A percentile compares a stretch with the other conserved stretches of the same genome.
Evolutionary conservation across 352 stramenopile species (phyloP).

Genomic region (Blastocystis sp.): DNA sequence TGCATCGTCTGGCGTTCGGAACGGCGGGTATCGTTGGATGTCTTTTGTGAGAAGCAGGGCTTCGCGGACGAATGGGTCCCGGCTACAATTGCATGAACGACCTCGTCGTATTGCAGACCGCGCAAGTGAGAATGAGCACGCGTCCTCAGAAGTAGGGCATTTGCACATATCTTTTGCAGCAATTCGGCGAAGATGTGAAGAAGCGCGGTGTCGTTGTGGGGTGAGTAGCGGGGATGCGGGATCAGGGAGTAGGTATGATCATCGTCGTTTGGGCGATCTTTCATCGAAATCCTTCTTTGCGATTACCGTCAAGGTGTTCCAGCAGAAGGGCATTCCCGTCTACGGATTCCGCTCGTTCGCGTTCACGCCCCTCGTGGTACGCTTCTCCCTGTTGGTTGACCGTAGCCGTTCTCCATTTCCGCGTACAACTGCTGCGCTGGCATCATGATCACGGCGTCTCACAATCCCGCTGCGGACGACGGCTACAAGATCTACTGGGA

Average conservation of each 20-base stretch:
- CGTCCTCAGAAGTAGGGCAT: slow-evolving; percentile 78
- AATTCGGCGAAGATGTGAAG: slow-evolving; percentile 82
- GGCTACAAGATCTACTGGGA: slow-evolving; percentile 95
- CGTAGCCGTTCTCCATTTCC: slow-evolving; percentile 81
- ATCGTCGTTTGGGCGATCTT: slow-evolving; percentile 82
- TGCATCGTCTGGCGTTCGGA: slow-evolving; percentile 86
- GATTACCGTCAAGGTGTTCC: slow-evolving; percentile 60
- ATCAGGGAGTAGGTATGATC: slow-evolving; percentile 79
- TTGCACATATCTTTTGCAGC: slow-evolving; percentile 83
- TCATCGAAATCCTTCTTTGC: slow-evolving; percentile 84
- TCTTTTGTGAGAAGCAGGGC: slow-evolving; percentile 49
- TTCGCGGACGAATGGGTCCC: slow-evolving; percentile 86
- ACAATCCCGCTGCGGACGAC: slow-evolving; percentile 97
- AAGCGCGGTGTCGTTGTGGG: slow-evolving; percentile 85
- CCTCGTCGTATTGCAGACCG: slow-evolving; percentile 88
- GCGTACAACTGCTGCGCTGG: slow-evolving; percentile 77
- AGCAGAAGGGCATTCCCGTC: slow-evolving; percentile 75
- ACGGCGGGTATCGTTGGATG: slow-evolving; percentile 80
- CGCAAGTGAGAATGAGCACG: slow-evolving; percentile 77
- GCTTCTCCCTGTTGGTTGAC: slow-evolving; percentile 27
- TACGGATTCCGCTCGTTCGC: slow-evolving; percentile 63
- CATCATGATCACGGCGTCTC: slow-evolving; percentile 92
- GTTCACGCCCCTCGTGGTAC: slow-evolving; percentile 61
- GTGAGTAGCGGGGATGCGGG: slow-evolving; percentile 71
- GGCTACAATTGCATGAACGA: slow-evolving; percentile 89